A percentile compares a stretch with the other conserved stretches of the same genome.
Evolutionary conservation across 108 stramenopile genomes (phyloP).

Genomic region (Parietichytrium sp.): DNA sequence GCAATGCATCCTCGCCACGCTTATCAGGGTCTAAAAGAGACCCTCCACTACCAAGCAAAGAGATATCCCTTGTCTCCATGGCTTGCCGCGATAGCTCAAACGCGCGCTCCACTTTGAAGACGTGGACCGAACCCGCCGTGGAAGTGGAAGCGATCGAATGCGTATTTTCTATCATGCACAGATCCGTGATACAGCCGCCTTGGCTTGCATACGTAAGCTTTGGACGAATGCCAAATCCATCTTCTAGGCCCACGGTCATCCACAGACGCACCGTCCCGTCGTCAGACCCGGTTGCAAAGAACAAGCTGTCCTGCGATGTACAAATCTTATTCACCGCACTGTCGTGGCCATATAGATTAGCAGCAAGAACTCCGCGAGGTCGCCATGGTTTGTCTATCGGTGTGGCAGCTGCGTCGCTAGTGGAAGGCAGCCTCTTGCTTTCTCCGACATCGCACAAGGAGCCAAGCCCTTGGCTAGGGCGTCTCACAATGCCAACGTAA

Average conservation of each 20-base stretch:
- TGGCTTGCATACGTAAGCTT: conserved; percentile 37
- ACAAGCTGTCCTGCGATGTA: neutral
- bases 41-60: too few species aligned
- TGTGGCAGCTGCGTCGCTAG: conserved; percentile 7
- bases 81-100: neutral
- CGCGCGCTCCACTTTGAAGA: conserved; percentile 24
- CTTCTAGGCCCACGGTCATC: conserved; percentile 33
- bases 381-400: conserved; percentile 9
- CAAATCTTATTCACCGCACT: neutral
- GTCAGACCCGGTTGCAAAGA: conserved; percentile 21
- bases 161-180: neutral
- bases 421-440: too few species aligned
- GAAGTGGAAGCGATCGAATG: neutral
- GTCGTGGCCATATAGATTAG: conserved; percentile 18
- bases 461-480: neutral
- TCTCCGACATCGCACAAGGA: neutral
- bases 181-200: conserved; percentile 13
- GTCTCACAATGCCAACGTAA: conserved; percentile 2
- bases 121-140: neutral
- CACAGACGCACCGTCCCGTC: conserved; percentile 28
- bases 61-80: neutral
- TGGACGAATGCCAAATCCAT: conserved; percentile 5
- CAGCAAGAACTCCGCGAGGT: conserved; percentile 27
- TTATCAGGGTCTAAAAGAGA: too few species aligned
- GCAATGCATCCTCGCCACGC: neutral